These are phyloP conservation scores for Candida mattraensis DNA, from an alignment of 805 yeast species.

Conservation along the genomic window DNA sequence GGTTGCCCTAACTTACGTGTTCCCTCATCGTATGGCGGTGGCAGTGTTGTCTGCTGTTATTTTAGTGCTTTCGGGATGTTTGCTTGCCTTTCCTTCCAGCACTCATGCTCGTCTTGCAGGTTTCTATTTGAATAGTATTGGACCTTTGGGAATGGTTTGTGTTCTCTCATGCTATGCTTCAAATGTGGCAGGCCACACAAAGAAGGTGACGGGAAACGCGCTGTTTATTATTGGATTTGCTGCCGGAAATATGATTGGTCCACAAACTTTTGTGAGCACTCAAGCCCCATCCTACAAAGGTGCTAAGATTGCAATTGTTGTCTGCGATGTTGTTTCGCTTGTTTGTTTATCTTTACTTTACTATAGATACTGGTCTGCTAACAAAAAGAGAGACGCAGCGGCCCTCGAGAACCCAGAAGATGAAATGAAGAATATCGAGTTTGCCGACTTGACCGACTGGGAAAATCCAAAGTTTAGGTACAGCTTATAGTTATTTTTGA, in stretches of 20 bases:
- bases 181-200: slow-evolving; percentile 52
- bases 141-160: too few relatives aligned
- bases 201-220: slow-evolving; percentile 56
- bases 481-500: slow-evolving; percentile 5
- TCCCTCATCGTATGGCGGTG: slow-evolving; percentile 24
- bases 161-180: too few relatives aligned
- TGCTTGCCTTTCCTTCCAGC: slow-evolving; percentile 32
- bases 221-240: slow-evolving; percentile 59
- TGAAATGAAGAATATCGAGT: slow-evolving; percentile 35
- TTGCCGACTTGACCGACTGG: slow-evolving; percentile 50
- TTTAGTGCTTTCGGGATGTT: slow-evolving; percentile 29
- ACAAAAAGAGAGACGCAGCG: too few relatives aligned
- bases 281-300: slow-evolving; percentile 56
- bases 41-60: slow-evolving; percentile 22
- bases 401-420: slow-evolving; percentile 19
- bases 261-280: slow-evolving; percentile 56
- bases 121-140: slow-evolving; percentile 18
- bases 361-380: too few relatives aligned
- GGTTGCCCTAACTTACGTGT: slow-evolving; percentile 19
- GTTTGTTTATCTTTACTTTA: too few relatives aligned
- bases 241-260: slow-evolving; percentile 64
- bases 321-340: slow-evolving; percentile 27
- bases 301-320: slow-evolving; percentile 52
- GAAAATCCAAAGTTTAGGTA: slow-evolving; percentile 54
- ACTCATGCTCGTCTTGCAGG: slow-evolving; percentile 26